Base-by-base conservation (phyloP, 225 moss, liverwort and hornwort species). In the Ulota crispa region DNA sequence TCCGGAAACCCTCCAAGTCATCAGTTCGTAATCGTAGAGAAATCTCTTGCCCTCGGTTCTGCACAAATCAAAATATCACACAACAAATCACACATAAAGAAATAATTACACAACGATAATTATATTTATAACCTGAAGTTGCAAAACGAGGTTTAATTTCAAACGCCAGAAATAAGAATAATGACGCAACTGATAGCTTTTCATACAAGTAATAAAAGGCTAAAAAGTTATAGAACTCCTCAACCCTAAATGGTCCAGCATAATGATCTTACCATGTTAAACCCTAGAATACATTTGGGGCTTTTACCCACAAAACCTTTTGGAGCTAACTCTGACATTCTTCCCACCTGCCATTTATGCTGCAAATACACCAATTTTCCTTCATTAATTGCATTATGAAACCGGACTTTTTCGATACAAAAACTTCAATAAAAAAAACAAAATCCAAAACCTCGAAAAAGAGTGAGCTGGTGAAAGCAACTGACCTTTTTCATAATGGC, bases 21-120 rank as follows among this genome's bases (percentile, higher is more conserved):
- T 99, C 99, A 50, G 99, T 99, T 28, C 96, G 94, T 63, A 99
- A 73, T 18, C 96, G 90, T 39, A 99, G 75, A 42, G 96, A 96
- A 61, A 99, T 96, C 75, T 99, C 99, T 85, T 96, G 75, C 53
- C 99, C 99, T 57, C 93, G 96, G 82, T 96, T 99, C 96, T 95
- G 81, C 21, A 15, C 70, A 81, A 76, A 7, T 43, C 30, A 39
- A 64, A 57, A 73, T 13, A 28, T 36, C 34, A 56, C 23, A 77
- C 54, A 77, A 41, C 52, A 66, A 32, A 42, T 61, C 68, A 45
- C 27, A 19, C 70, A 36, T 68, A 14, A 28, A 21, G 2, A 73
- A 54, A 16, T 56, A 27, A 27, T 67, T 31, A 31, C n/a, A 16
- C 27, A 24, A 32, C 47, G 9, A 77, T 12, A 76, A 76, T 26